Evolutionary conservation across 768 basidiomycete species (phyloP).

Genomic region (Pholiota molesta): DNA sequence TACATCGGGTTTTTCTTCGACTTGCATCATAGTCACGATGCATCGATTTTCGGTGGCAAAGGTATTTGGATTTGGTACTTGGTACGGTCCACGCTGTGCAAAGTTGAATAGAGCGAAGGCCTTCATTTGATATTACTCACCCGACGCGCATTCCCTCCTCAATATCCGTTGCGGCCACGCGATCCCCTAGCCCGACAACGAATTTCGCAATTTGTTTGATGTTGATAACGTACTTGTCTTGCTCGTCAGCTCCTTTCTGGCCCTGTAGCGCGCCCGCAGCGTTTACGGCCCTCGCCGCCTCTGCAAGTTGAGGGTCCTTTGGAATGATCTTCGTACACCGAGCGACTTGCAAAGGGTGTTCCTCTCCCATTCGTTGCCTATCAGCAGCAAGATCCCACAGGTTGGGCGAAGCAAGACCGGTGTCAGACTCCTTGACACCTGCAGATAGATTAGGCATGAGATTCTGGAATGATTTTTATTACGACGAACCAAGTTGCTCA

Average conservation of each 20-base stretch:
- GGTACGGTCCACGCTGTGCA: slow-evolving; percentile 82
- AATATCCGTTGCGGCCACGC: slow-evolving; percentile 96
- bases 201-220: slow-evolving; percentile 99
- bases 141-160: slow-evolving; percentile 99
- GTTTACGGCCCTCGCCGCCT: slow-evolving; percentile 78
- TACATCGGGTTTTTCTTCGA: slow-evolving; percentile 97
- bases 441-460: slow-evolving; percentile 8
- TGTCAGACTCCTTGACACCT: slow-evolving; percentile 98
- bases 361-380: slow-evolving; percentile 85
- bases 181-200: slow-evolving; percentile 95
- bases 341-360: slow-evolving; percentile 95
- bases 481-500: slow-evolving; percentile 84
- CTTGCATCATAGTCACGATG: slow-evolving; percentile 99
- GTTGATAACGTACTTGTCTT: slow-evolving; percentile 99
- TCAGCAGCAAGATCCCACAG: slow-evolving; percentile 97
- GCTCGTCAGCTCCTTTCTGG: slow-evolving; percentile 97
- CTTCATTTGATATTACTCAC: slow-evolving; percentile 51
- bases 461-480: background rate
- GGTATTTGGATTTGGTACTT: slow-evolving; percentile 99
- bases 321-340: slow-evolving; percentile 98
- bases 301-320: slow-evolving; percentile 73
- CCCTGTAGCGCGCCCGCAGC: slow-evolving; percentile 78
- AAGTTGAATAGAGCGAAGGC: slow-evolving; percentile 9
- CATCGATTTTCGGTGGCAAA: slow-evolving; percentile 97
- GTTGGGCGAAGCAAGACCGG: slow-evolving; percentile 94